Conservation (phyloP, 2,329 filamentous ascomycete species). For the Endoconidiophora laricicola region DNA sequence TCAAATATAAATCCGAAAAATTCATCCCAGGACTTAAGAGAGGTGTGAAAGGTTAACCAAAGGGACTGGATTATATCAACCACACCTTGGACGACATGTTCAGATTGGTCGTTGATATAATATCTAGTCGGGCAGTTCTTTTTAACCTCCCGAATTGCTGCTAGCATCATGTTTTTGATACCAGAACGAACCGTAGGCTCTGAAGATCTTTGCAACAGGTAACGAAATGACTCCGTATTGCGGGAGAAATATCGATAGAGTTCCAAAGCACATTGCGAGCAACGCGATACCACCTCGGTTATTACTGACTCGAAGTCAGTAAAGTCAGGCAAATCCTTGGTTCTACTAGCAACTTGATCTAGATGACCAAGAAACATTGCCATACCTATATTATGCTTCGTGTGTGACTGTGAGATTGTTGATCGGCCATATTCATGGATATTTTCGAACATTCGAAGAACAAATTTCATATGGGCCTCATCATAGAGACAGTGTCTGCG, state of each 20-base stretch:
- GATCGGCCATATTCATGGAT: conserved; percentile 22
- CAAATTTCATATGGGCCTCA: conserved; percentile 49
- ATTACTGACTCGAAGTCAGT: conserved; percentile 34
- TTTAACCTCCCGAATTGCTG: conserved; percentile 36
- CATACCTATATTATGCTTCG: conserved; percentile 33
- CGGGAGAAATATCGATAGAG: conserved; percentile 44
- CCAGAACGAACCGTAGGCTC: conserved; percentile 38
- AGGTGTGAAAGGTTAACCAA: conserved; percentile 45
- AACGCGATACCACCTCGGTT: conserved; percentile 30
- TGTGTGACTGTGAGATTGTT: conserved; percentile 22
- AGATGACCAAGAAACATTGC: conserved; percentile 46
- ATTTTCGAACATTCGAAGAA: conserved; percentile 43
- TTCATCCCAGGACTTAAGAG: conserved; percentile 56
- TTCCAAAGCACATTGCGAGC: conserved; percentile 38
- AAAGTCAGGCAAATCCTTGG: conserved; percentile 51
- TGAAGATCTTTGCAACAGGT: conserved; percentile 45
- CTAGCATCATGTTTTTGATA: conserved; percentile 33
- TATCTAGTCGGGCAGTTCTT: conserved; percentile 30
- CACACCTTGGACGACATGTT: conserved; percentile 22
- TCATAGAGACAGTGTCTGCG: conserved; percentile 70
- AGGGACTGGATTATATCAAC: conserved; percentile 36
- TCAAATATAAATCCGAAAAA: conserved; percentile 53
- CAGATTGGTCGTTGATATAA: conserved; percentile 18
- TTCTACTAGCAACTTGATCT: conserved; percentile 57
- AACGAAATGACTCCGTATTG: conserved; percentile 41